Evolutionary conservation across 441 rosid genomes (phyloP).

Genomic region (Capsella rubella): DNA sequence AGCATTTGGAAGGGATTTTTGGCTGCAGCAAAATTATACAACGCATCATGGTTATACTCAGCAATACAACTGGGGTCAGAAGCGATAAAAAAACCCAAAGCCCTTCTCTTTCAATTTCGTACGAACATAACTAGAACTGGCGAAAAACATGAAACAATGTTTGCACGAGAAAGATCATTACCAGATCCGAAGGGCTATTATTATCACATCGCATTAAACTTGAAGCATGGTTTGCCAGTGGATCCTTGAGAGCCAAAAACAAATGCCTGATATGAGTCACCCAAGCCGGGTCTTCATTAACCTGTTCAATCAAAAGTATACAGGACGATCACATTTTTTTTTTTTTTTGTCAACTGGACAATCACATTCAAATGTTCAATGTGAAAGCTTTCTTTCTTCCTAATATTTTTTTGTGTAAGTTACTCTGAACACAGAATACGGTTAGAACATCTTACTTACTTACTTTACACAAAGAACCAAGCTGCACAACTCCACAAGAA

Average conservation of each 20-base stretch:
- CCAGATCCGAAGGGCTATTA: slow-evolving; percentile 56
- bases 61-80: slow-evolving; percentile 14
- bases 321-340: not conserved
- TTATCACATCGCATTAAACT: slow-evolving; percentile 46
- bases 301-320: slow-evolving; percentile 59
- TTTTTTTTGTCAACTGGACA: not conserved
- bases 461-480: slow-evolving; percentile 82
- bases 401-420: not conserved
- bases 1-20: slow-evolving; percentile 51
- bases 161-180: slow-evolving; percentile 43
- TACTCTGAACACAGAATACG: slow-evolving; percentile 7
- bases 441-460: slow-evolving; percentile 46
- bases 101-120: slow-evolving; percentile 13
- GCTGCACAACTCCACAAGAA: slow-evolving; percentile 89
- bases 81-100: slow-evolving; percentile 25
- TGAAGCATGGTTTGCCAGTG: slow-evolving; percentile 52
- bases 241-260: slow-evolving; percentile 66
- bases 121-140: slow-evolving; percentile 15
- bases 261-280: slow-evolving; percentile 66
- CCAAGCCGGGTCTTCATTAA: slow-evolving; percentile 67
- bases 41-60: slow-evolving; percentile 34
- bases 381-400: not conserved
- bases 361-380: not conserved
- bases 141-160: slow-evolving; percentile 4
- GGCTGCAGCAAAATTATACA: slow-evolving; percentile 54